These are phyloP conservation scores for Colletotrichum euphorbiae DNA, from an alignment of 2,329 filamentous ascomycete species.

Conservation along the genomic window DNA sequence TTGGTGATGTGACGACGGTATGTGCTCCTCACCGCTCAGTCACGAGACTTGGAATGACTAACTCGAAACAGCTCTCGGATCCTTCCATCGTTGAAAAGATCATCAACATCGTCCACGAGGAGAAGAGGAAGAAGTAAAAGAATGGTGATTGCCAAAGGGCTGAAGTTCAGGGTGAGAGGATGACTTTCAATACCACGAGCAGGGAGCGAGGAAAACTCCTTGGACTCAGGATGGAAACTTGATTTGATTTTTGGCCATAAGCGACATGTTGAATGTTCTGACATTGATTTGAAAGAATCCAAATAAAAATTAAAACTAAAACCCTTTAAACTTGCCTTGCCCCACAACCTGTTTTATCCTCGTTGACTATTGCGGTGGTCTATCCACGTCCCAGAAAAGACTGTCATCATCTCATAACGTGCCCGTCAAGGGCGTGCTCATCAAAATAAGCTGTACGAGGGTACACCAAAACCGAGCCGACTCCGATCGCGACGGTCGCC, in stretches of 20 bases:
- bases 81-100: conserved; percentile 91
- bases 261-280: conserved; percentile 13
- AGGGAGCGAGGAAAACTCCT: conserved; percentile 2
- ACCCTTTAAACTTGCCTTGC: not conserved
- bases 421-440: not conserved
- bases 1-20: conserved; percentile 93
- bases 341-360: not conserved
- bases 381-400: conserved; percentile 6
- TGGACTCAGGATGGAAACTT: conserved; percentile 12
- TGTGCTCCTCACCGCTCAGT: conserved; percentile 50
- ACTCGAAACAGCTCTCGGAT: conserved; percentile 78
- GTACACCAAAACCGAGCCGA: conserved; percentile 42
- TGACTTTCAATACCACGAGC: conserved; percentile 32
- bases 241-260: conserved; percentile 21
- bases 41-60: conserved; percentile 22
- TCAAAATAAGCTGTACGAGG: conserved; percentile 36
- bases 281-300: conserved; percentile 2
- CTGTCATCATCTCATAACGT: conserved; percentile 16
- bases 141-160: not conserved
- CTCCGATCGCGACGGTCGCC: conserved; percentile 42
- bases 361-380: not conserved
- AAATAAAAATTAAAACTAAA: conserved; percentile 11
- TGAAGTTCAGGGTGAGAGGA: not conserved
- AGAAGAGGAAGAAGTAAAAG: conserved; percentile 63
- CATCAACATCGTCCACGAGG: conserved; percentile 80